Conservation (phyloP, 75 land plant genomes). For the Pseudotsuga menziesii region DNA sequence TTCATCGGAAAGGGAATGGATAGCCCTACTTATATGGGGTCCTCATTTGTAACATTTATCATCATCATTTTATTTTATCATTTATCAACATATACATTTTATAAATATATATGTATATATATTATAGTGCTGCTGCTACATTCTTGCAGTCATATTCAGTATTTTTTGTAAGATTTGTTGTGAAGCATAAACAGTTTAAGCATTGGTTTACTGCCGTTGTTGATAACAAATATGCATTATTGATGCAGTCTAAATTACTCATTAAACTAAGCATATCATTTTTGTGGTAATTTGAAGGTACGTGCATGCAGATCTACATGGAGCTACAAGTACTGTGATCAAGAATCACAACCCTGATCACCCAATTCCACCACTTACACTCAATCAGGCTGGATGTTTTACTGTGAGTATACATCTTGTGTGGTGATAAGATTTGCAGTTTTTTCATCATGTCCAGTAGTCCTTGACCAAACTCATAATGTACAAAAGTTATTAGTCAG, state of each 20-base stretch:
- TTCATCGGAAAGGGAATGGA: too few relatives aligned
- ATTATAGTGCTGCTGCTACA: too few relatives aligned
- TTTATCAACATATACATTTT: too few relatives aligned
- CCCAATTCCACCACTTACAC: slow-evolving; percentile 87
- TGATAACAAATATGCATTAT: background rate
- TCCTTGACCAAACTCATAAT: background rate
- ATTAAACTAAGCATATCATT: background rate
- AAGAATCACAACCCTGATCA: slow-evolving; percentile 82
- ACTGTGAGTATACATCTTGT: slow-evolving; percentile 50
- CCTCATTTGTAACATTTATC: too few relatives aligned
- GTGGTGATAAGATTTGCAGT: background rate
- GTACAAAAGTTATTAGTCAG: background rate
- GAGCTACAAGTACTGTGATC: slow-evolving; percentile 96
- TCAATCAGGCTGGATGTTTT: slow-evolving; percentile 98
- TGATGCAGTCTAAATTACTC: background rate
- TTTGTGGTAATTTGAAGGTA: slow-evolving; percentile 43
- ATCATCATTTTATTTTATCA: too few relatives aligned
- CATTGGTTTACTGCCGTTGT: background rate
- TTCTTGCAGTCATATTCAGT: too few relatives aligned
- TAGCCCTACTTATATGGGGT: too few relatives aligned
- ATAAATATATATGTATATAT: too few relatives aligned
- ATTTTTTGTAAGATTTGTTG: background rate
- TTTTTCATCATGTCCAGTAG: background rate
- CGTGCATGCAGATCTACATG: slow-evolving; percentile 97
- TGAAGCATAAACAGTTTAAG: background rate